These are phyloP conservation scores for Cystobasidium sp. DNA, from an alignment of 1,284 basidiomycete genomes.

Conservation along the genomic window DNA sequence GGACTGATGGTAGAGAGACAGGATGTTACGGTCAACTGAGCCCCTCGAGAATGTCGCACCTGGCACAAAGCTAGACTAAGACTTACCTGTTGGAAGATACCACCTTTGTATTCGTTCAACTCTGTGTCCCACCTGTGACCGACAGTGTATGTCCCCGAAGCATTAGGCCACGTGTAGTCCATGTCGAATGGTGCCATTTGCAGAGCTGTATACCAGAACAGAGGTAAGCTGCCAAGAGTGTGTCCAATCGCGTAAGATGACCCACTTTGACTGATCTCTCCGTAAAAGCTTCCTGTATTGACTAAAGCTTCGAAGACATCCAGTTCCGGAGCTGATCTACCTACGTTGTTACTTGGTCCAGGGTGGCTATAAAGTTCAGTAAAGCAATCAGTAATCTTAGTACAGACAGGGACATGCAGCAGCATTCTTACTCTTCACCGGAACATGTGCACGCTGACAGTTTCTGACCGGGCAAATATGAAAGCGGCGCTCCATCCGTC, in stretches of 20 bases:
- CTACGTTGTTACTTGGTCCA: slow-evolving; percentile 57
- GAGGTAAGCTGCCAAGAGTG: neutral
- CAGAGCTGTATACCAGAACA: slow-evolving; percentile 51
- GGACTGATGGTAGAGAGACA: slow-evolving; percentile 10
- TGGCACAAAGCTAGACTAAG: neutral
- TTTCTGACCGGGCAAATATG: slow-evolving; percentile 62
- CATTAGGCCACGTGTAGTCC: slow-evolving; percentile 56
- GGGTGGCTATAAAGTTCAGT: slow-evolving; percentile 54
- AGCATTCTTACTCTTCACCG: slow-evolving; percentile 50
- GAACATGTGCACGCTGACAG: slow-evolving; percentile 60
- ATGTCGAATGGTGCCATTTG: slow-evolving; percentile 64
- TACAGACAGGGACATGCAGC: neutral
- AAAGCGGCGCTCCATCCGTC: slow-evolving; percentile 49
- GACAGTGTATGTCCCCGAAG: slow-evolving; percentile 12
- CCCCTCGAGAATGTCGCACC: neutral
- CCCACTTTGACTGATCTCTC: slow-evolving; percentile 48
- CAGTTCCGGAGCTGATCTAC: slow-evolving; percentile 63
- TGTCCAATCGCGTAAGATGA: neutral
- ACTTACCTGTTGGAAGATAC: slow-evolving; percentile 31
- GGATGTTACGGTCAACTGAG: neutral
- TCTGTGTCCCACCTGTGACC: neutral
- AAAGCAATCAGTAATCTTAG: neutral
- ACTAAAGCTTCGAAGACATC: slow-evolving; percentile 63
- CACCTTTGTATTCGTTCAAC: slow-evolving; percentile 31
- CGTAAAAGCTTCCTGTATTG: slow-evolving; percentile 1